phyloP scores from a whole-genome alignment of 768 basidiomycete species.

The Termitomyces sp. region DNA sequence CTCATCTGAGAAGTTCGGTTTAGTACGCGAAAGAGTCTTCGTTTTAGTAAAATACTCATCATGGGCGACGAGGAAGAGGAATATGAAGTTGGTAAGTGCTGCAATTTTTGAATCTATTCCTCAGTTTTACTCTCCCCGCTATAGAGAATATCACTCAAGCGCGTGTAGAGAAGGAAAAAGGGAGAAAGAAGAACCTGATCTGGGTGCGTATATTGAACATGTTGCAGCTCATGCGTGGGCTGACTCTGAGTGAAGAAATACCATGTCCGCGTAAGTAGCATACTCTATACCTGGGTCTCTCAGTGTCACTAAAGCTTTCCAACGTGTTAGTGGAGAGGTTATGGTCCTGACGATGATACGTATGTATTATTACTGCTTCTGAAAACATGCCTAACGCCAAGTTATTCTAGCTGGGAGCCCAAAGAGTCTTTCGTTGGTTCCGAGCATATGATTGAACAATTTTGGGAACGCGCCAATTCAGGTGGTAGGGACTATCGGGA shows the following conservation, averaged over 20 bases:
- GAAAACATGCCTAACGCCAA: constrained; percentile 2
- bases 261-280: constrained; percentile 50
- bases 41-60: not conserved
- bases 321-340: constrained; percentile 59
- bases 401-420: constrained; percentile 64
- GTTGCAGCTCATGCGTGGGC: constrained; percentile 7
- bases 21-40: no score
- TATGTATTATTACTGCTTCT: constrained; percentile 29
- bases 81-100: constrained; percentile 66
- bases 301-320: not conserved
- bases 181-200: constrained; percentile 42
- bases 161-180: constrained; percentile 41
- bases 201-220: constrained; percentile 43
- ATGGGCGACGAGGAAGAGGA: constrained; percentile 44
- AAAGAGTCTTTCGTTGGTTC: constrained; percentile 56
- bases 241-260: constrained; percentile 43
- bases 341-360: constrained; percentile 54
- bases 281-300: not conserved
- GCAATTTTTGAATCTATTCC: not conserved
- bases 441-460: constrained; percentile 49
- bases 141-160: constrained; percentile 57
- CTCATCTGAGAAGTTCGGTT: no score
- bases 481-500: constrained; percentile 50
- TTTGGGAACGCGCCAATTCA: constrained; percentile 50
- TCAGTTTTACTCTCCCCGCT: constrained; percentile 4